A percentile compares a stretch with the other conserved stretches of the same genome.
Conservation (phyloP, 2,329 filamentous ascomycete genomes). For the Coniochaeta hoffmannii region DNA sequence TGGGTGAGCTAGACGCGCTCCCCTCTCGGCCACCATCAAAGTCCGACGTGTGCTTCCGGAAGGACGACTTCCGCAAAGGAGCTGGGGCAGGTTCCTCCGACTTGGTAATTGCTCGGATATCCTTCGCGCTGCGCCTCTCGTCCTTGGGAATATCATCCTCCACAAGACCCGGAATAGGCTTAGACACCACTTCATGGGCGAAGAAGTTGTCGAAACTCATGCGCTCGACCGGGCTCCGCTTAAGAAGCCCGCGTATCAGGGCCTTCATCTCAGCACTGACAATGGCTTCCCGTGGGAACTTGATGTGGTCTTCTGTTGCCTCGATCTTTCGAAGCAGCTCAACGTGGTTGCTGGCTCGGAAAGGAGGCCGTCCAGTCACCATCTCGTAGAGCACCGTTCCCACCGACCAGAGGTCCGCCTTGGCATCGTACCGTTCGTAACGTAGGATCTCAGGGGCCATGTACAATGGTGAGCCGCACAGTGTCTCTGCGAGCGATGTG, state of each 20-base stretch:
- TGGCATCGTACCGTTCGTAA: constrained; percentile 96
- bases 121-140: constrained; percentile 24
- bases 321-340: constrained; percentile 91
- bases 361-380: constrained; percentile 84
- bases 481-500: constrained; percentile 87
- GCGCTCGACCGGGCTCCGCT: constrained; percentile 76
- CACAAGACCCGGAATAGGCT: constrained; percentile 71
- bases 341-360: constrained; percentile 88
- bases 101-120: constrained; percentile 22
- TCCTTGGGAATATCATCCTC: constrained; percentile 61
- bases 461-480: constrained; percentile 94
- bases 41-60: constrained; percentile 28
- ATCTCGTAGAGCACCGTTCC: constrained; percentile 95
- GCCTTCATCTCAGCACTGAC: constrained; percentile 72
- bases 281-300: constrained; percentile 66
- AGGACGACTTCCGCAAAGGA: constrained; percentile 26
- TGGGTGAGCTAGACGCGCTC: constrained; percentile 27
- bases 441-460: constrained; percentile 98
- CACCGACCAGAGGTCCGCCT: constrained; percentile 95
- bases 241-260: constrained; percentile 73
- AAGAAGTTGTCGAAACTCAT: constrained; percentile 86
- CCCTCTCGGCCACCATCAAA: constrained; percentile 26
- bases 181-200: constrained; percentile 61
- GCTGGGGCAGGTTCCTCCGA: constrained; percentile 21
- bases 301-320: constrained; percentile 76